Base-by-base conservation (phyloP, 768 basidiomycete species). In the Tricholomella constricta region DNA sequence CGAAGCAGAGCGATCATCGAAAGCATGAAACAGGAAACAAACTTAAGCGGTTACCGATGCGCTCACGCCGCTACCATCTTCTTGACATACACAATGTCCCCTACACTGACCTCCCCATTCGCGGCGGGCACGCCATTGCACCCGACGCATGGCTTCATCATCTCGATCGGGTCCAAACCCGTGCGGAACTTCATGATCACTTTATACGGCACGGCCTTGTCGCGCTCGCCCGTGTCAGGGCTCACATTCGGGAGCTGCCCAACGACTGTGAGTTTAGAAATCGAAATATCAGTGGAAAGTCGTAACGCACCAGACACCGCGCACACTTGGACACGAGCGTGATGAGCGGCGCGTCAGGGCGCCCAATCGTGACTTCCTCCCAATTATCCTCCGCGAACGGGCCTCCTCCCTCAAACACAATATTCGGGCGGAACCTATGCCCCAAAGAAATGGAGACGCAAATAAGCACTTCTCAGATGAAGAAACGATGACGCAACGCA, bases 391-490 rank as follows among this genome's bases (percentile, higher is more conserved):
- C 89, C 9, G 81, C 78, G 64, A 89, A 92, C 4, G 89, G 80
- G 3, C 77, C 78, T 2, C 80, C 85, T 15, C 89, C 89, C 48
- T 71, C 71, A 58, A 91, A 65, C 6, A 91, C 78, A 45, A 92
- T 83, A 62, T 91, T 92, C 0, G 89, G 89, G 45, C 89, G 72
- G 72, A 90, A 92, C 61, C 89, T 89, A 44, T 52, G 45, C n/a
- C n/a, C n/a, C n/a, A n/a, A 41, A 41, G 20, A n/a, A 45, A 45
- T 2, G 6, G 15, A 44, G 6, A 10, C 42, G 9, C 42, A 43
- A n/a, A n/a, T n/a, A n/a, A n/a, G n/a, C n/a, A n/a, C n/a, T n/a
- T n/a, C n/a, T n/a, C n/a, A n/a, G n/a, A n/a, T n/a, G n/a, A n/a
- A 26, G 26, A 29, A 44, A n/a, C 5, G 29, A 20, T 3, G 29